Evolutionary conservation across 345 rosid species (phyloP).

Genomic region (Rhodamnia rubescens): DNA sequence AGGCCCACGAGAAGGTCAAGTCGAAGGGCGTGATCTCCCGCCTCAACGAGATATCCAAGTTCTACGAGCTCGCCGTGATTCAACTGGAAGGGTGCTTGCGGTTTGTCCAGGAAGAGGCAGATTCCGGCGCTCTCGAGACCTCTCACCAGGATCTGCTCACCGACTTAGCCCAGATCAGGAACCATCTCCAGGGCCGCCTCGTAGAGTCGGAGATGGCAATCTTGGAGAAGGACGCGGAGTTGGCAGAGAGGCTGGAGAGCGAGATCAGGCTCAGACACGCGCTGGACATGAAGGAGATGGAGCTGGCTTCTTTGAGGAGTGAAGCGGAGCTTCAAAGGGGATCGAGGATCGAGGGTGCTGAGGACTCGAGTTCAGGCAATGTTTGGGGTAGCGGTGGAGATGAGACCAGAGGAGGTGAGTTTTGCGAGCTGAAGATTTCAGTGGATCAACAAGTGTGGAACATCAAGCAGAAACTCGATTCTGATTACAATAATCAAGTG

Average conservation of each 20-base stretch:
- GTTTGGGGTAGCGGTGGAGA: conserved; percentile 4
- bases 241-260: conserved; percentile 34
- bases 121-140: conserved; percentile 27
- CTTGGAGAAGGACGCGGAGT: conserved; percentile 55
- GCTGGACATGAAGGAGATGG: conserved; percentile 40
- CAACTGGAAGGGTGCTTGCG: conserved; percentile 65
- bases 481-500: conserved; percentile 8
- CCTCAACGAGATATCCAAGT: conserved; percentile 60
- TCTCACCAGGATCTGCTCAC: conserved; percentile 44
- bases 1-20: conserved; percentile 61
- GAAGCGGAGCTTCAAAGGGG: conserved; percentile 21
- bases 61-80: conserved; percentile 73
- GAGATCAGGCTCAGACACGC: conserved; percentile 47
- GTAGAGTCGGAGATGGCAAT: conserved; percentile 53
- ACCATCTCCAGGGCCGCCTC: conserved; percentile 63
- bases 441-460: conserved; percentile 65
- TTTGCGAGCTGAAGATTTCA: conserved; percentile 49
- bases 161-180: conserved; percentile 54
- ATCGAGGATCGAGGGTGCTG: conserved; percentile 13
- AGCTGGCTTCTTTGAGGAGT: conserved; percentile 42
- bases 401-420: conserved; percentile 33
- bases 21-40: conserved; percentile 55
- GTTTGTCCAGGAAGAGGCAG: conserved; percentile 67
- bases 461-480: conserved; percentile 55
- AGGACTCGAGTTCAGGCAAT: conserved; percentile 6